Evolutionary conservation across 2,329 filamentous ascomycete species (phyloP), one percentile per base, ranked within the genome.

Genomic region (Pseudopithomyces chartarum): DNA sequence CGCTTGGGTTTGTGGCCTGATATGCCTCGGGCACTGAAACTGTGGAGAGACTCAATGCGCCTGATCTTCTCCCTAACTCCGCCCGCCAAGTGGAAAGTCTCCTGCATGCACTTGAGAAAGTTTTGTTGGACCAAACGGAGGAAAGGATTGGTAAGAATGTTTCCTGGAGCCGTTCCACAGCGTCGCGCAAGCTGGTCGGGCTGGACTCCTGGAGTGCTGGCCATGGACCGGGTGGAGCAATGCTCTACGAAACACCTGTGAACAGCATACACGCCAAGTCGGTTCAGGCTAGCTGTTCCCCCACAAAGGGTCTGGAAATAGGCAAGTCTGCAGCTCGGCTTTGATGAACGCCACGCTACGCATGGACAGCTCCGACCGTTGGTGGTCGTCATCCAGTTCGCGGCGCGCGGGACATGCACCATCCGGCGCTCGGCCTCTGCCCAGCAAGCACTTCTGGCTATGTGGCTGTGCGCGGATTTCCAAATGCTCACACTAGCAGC

Each of bases 281-380:
- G 17, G 58, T 61, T 57, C 55, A 59, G 58, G 58, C 60, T 61
- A 58, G 56, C 34, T 34, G 40, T 6, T 48, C 23, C 47, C 56
- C 42, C 47, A 50, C 17, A 38, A 17, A 20, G 2, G 6, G 43
- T 23, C 19, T 39, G 50, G 19, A 54, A 54, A 50, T 44, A 33
- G 39, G 48, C 40, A 22, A 40, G 32, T 39, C 36, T 36, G 32
- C 20, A n/a, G n/a, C n/a, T n/a, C n/a, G n/a, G n/a, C n/a, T n/a
- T n/a, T n/a, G 17, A n/a, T 29, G 22, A 2, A 34, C 51, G 33
- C 51, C 51, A 39, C 29, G 17, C 20, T 39, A 23, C 36, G 19
- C 36, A 42, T 39, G 12, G 15, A n/a, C 10, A 7, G 33, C 17
- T 46, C 23, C 23, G 20, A 13, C 26, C 23, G 23, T 26, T 15